phyloP scores from a whole-genome alignment of 768 basidiomycete species.

The Paxillus rubicundulus region DNA sequence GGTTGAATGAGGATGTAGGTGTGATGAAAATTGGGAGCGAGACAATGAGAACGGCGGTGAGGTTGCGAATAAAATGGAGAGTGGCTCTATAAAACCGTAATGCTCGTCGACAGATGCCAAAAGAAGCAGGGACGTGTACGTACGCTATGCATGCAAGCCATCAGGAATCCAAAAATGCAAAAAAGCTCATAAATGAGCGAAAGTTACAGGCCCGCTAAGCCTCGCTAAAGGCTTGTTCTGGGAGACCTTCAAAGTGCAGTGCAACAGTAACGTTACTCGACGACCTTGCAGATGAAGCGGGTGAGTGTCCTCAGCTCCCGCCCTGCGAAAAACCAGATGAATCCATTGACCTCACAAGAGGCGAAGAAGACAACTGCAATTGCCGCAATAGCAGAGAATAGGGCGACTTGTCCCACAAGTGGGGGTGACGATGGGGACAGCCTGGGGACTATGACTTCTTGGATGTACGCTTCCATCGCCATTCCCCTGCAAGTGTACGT shows the following conservation, averaged over 20 bases:
- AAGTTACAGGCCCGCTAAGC: too few relatives aligned
- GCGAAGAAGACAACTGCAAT: constrained; percentile 1
- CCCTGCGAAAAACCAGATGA: neutral
- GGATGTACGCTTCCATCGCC: neutral
- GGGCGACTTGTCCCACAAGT: constrained; percentile 1
- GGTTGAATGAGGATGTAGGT: neutral
- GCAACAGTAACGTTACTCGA: too few relatives aligned
- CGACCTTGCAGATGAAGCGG: too few relatives aligned
- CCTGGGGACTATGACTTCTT: constrained; percentile 10
- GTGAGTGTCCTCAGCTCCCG: constrained; percentile 7
- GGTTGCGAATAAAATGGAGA: constrained; percentile 7
- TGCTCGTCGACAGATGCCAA: neutral
- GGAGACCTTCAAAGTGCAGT: too few relatives aligned
- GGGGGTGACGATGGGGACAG: constrained; percentile 14
- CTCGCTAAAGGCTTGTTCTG: too few relatives aligned
- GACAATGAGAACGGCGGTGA: constrained; percentile 3
- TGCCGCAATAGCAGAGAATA: constrained; percentile 6
- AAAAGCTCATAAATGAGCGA: too few relatives aligned
- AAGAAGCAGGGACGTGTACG: neutral
- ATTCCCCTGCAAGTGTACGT: too few relatives aligned
- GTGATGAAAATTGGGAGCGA: constrained; percentile 2
- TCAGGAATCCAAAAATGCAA: too few relatives aligned
- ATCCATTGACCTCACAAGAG: neutral
- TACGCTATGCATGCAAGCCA: constrained; percentile 13
- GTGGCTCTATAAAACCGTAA: neutral